Evolutionary conservation across 2,329 filamentous ascomycete genomes (phyloP).

Genomic region (Apiospora phragmitis): DNA sequence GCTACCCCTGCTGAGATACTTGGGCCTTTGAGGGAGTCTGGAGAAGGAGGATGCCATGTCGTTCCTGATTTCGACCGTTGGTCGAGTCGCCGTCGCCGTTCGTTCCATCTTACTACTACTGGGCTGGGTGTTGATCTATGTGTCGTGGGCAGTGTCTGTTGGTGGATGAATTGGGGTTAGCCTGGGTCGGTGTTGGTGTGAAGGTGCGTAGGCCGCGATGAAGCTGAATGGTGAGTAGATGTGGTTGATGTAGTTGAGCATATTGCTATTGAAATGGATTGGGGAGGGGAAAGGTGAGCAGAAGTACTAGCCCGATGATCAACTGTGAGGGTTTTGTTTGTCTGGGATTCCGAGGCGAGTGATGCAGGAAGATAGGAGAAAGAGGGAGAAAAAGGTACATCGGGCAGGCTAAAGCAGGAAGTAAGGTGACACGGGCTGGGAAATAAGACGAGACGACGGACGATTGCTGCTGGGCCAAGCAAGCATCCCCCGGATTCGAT

Average conservation of each 20-base stretch:
- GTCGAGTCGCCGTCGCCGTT: neutral
- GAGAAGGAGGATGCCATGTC: neutral
- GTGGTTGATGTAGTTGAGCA: conserved; percentile 1
- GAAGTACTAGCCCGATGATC: neutral
- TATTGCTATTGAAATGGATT: neutral
- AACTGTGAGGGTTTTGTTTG: neutral
- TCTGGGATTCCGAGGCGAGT: neutral
- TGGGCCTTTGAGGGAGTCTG: neutral
- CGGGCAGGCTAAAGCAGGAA: neutral
- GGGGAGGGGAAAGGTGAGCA: neutral
- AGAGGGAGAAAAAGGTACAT: neutral
- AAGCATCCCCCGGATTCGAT: neutral
- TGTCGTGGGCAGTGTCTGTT: neutral
- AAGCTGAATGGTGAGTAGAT: conserved; percentile 1
- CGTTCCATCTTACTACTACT: neutral
- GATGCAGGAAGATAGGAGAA: neutral
- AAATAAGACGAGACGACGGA: neutral
- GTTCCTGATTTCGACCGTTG: conserved; percentile 1
- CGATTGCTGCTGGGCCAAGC: neutral
- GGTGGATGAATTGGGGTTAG: neutral
- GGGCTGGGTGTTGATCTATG: neutral
- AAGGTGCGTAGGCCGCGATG: neutral
- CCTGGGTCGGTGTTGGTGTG: neutral
- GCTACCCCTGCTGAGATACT: neutral
- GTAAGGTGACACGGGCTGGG: neutral